Conservation (phyloP, 139 green algal genomes). For the Asterochloris erici region DNA sequence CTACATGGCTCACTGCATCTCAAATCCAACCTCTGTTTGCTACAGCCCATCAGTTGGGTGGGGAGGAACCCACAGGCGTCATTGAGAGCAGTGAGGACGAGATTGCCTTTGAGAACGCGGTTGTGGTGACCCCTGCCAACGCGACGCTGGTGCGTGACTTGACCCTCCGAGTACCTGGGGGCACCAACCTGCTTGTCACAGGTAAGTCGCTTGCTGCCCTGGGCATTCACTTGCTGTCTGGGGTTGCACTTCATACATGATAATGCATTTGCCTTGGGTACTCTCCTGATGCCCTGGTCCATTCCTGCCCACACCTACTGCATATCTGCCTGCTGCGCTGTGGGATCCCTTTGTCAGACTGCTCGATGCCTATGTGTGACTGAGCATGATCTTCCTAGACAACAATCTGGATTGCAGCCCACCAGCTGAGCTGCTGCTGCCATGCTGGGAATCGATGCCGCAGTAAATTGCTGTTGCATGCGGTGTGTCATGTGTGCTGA, state of each 20-base stretch:
- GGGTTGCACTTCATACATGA: neutral
- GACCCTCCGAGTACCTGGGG: slow-evolving; percentile 49
- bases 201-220: slow-evolving; percentile 32
- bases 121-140: slow-evolving; percentile 61
- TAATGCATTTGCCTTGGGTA: neutral
- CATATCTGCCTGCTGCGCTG: too few species aligned
- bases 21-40: neutral
- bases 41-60: neutral
- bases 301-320: too few species aligned
- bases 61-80: neutral
- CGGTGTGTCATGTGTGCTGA: neutral
- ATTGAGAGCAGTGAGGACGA: slow-evolving; percentile 30
- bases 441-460: too few species aligned
- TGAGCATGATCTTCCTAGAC: too few species aligned
- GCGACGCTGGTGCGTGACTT: slow-evolving; percentile 52
- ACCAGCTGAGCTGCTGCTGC: too few species aligned
- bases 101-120: slow-evolving; percentile 67
- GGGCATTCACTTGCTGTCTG: slow-evolving; percentile 25
- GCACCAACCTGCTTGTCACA: slow-evolving; percentile 77
- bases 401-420: too few species aligned
- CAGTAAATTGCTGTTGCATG: neutral
- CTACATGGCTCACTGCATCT: too few species aligned
- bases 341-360: too few species aligned
- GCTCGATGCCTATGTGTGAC: too few species aligned
- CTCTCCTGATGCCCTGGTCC: too few species aligned